Base-by-base conservation (phyloP, 2,329 filamentous ascomycete genomes). In the Drechmeria coniospora region DNA sequence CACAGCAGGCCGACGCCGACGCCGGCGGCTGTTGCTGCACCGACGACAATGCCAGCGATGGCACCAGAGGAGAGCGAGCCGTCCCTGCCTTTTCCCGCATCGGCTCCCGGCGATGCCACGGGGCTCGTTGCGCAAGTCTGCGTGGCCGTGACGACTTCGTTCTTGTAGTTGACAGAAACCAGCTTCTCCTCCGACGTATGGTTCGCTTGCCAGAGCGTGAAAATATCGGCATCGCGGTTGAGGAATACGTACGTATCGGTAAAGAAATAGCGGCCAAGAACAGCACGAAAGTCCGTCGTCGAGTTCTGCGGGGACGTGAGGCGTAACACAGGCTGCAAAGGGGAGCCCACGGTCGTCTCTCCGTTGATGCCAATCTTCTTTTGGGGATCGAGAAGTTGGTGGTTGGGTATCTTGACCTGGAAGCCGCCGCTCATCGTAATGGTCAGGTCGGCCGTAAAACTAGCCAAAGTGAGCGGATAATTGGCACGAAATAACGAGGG, bases 401-500 rank as follows among this genome's bases (percentile, higher is more conserved):
- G 28, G 26, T 35, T 33, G 5, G 35, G 35, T n/a, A 37, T 28
- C 5, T 22, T 27, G 23, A 35, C 20, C 8, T 20, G 18, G 11
- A 32, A 17, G 15, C 21, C 25, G 8, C 13, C 21, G 10, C 21
- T 17, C 4, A 37, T 12, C 14, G 19, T 28, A 15, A 35, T 27
- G 3, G 30, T 37, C 28, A 28, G 10, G 14, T 25, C 29, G 19
- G 17, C 31, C 11, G 26, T 27, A 18, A 14, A 31, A 1, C 30
- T 32, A 12, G 9, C 1, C 5, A 15, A 12, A 4, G 12, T 14
- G 5, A 24, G 23, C 12, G 9, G n/a, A 24, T n/a, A n/a, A n/a
- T n/a, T n/a, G n/a, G n/a, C 23, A 13, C 2, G 3, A n/a, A 26
- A 10, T 13, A 47, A 43, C 14, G 31, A 45, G 1, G 45, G 33